Conservation (phyloP, 2,329 filamentous ascomycete species). For the Cordyceps farinosa region DNA sequence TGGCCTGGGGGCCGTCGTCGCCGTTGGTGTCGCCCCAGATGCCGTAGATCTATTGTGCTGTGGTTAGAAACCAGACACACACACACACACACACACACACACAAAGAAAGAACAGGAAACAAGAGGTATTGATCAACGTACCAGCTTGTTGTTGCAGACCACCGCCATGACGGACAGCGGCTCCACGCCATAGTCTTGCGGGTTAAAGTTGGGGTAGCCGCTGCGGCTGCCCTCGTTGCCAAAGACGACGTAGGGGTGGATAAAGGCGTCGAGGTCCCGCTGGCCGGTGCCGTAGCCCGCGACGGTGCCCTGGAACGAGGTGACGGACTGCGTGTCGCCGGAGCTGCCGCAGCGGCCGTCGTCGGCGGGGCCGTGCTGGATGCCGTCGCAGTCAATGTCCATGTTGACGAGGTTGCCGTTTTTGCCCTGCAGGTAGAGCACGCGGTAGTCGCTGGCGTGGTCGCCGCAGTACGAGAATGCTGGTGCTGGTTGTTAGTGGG, state of each 20-base stretch:
- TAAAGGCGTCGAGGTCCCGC: slow-evolving; percentile 40
- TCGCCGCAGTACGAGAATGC: slow-evolving; percentile 43
- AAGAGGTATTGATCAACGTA: background rate
- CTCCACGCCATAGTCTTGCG: slow-evolving; percentile 36
- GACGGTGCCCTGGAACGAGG: slow-evolving; percentile 44
- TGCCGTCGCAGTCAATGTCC: slow-evolving; percentile 58
- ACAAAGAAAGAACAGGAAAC: too few relatives aligned
- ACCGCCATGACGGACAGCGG: slow-evolving; percentile 48
- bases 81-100: too few relatives aligned
- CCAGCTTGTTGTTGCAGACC: slow-evolving; percentile 43
- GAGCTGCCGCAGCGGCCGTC: slow-evolving; percentile 45
- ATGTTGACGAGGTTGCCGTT: slow-evolving; percentile 46
- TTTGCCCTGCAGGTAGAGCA: slow-evolving; percentile 47
- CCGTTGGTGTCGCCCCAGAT: slow-evolving; percentile 62
- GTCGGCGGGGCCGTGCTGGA: slow-evolving; percentile 39
- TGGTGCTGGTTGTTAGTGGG: too few relatives aligned
- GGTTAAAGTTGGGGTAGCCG: slow-evolving; percentile 33
- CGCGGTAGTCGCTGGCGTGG: slow-evolving; percentile 35
- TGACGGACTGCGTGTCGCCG: slow-evolving; percentile 42
- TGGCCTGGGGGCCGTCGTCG: slow-evolving; percentile 42
- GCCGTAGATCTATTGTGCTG: slow-evolving; percentile 37
- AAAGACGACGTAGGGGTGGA: slow-evolving; percentile 48
- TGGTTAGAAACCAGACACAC: too few relatives aligned
- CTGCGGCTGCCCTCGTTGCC: slow-evolving; percentile 36
- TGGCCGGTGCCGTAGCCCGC: slow-evolving; percentile 31